Evolutionary conservation across 1,284 basidiomycete genomes (phyloP).

Genomic region (Ustilago xerochloae): DNA sequence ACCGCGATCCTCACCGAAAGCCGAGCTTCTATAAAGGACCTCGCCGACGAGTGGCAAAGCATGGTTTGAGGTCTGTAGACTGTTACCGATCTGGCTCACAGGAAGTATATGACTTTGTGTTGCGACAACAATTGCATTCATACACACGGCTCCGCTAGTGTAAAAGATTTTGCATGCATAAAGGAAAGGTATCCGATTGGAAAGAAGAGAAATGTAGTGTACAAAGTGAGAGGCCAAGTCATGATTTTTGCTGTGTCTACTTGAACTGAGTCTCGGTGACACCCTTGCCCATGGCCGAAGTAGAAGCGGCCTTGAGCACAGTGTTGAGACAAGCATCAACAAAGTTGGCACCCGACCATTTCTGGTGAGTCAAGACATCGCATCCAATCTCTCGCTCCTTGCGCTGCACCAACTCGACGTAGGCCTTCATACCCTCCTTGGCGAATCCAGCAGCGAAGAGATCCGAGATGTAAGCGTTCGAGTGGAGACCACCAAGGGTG

Average conservation of each 20-base stretch:
- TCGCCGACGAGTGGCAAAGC: too few relatives aligned
- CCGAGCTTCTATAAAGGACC: not conserved
- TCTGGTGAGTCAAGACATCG: slow-evolving; percentile 68
- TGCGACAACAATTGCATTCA: too few relatives aligned
- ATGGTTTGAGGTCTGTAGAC: too few relatives aligned
- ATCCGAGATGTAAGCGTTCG: slow-evolving; percentile 96
- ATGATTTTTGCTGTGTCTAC: slow-evolving; percentile 15
- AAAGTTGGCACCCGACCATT: slow-evolving; percentile 96
- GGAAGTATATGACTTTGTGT: too few relatives aligned
- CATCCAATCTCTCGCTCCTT: slow-evolving; percentile 71
- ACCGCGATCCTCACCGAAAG: not conserved
- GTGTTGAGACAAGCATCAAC: slow-evolving; percentile 92
- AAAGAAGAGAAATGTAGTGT: slow-evolving; percentile 7
- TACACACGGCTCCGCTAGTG: too few relatives aligned
- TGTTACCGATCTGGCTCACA: too few relatives aligned
- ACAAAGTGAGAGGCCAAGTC: slow-evolving; percentile 3
- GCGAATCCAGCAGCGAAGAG: slow-evolving; percentile 87
- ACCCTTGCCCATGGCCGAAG: slow-evolving; percentile 92
- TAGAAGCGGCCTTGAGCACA: slow-evolving; percentile 93
- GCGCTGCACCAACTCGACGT: slow-evolving; percentile 72
- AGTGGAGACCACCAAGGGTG: slow-evolving; percentile 93
- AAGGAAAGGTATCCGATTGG: not conserved
- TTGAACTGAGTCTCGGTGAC: slow-evolving; percentile 90
- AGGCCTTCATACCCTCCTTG: slow-evolving; percentile 78
- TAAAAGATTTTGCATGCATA: slow-evolving; percentile 1